Evolutionary conservation across 129 eudicot species (phyloP), one percentile per base, ranked within the genome.

Genomic region (Flaveria brownii): DNA sequence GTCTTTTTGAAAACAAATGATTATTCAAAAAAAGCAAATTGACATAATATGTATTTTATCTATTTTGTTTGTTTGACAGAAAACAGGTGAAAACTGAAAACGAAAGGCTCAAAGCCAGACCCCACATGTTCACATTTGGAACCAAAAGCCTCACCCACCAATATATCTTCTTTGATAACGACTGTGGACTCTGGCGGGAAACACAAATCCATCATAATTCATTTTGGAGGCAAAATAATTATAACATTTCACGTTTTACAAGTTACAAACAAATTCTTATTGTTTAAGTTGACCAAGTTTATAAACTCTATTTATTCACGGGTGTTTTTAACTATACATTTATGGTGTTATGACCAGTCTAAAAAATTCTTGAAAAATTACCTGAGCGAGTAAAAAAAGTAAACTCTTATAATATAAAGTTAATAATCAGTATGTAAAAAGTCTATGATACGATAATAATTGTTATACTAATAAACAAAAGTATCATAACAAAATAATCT

Each of bases 151-250:
- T 36, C 41, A 36, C 51, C 50, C 30, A 28, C 47, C 25, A n/a
- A 75, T 49, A 42, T 77, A 43, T 25, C 9, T 49, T 45, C 6
- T 76, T 13, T 43, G 89, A 52, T 30, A 72, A 74, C 47, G 84
- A 80, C 62, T 33, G 71, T 82, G 52, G 75, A 69, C 45, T 52
- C 49, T 73, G 87, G 90, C 88, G 93, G 93, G 88, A 88, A 88
- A 86, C 74, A 55, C 63, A 70, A 36, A 22, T 13, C 47, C 18
- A 36, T 28, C 47, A 8, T 18, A 16, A 9, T 72, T 71, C 68
- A 50, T 73, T 71, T 78, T 49, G 77, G 82, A 39, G 71, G 66
- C 78, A 54, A 72, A 78, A 71, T 14, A 16, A 17, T 16, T 15
- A 49, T 49, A 16, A 52, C 54, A 49, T 49, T 49, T 49, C 1